These are phyloP conservation scores for Aegilops umbellulata DNA, from an alignment of 176 grass and related monocot species.

Conservation along the genomic window DNA sequence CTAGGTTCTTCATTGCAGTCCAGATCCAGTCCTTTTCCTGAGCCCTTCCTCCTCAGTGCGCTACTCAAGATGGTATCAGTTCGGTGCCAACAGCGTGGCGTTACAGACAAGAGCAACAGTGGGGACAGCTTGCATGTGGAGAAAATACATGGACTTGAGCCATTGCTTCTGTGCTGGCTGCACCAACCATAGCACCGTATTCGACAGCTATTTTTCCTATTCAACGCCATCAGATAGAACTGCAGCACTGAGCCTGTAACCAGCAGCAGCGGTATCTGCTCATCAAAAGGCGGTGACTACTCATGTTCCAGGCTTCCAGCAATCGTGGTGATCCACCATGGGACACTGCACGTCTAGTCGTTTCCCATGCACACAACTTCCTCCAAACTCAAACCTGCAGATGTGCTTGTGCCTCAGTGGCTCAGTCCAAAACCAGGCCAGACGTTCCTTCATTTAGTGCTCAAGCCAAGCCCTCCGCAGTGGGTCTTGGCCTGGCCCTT, in stretches of 20 bases:
- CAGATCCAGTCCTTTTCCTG: neutral
- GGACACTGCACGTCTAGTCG: neutral
- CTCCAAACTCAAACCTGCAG: neutral
- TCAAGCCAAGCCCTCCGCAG: neutral
- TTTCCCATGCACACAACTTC: neutral
- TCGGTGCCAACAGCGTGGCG: neutral
- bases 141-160: neutral
- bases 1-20: neutral
- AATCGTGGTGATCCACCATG: neutral
- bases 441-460: neutral
- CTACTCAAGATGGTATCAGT: neutral
- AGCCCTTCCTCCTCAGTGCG: neutral
- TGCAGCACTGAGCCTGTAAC: neutral
- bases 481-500: neutral
- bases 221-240: neutral
- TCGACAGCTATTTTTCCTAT: neutral
- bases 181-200: neutral
- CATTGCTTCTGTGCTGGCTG: neutral
- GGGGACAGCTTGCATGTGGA: neutral
- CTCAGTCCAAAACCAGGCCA: neutral
- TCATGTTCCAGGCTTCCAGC: neutral
- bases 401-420: neutral
- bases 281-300: neutral
- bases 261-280: neutral
- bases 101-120: neutral